Percentiles rank a stretch among this genome's conserved stretches.
These are phyloP conservation scores for Aureobasidium pullulans DNA, from an alignment of 2,329 filamentous ascomycete species.

Conservation along the genomic window DNA sequence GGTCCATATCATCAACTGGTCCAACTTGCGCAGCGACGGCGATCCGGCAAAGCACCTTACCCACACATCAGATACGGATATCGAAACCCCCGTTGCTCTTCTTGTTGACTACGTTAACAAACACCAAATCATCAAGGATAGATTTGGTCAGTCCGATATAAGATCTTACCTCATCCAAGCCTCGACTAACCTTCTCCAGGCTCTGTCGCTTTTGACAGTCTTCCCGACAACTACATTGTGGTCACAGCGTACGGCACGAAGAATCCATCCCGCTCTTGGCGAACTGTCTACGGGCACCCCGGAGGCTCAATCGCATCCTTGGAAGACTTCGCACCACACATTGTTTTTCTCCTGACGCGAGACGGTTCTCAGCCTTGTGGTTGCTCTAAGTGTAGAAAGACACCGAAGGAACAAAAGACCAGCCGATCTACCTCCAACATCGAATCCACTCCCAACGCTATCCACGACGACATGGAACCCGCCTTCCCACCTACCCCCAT, in stretches of 20 bases:
- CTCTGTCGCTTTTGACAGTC: constrained; percentile 34
- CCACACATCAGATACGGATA: not conserved
- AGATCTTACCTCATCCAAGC: not conserved
- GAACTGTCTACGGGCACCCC: constrained; percentile 49
- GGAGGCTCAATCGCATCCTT: constrained; percentile 17
- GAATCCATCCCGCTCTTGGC: constrained; percentile 38
- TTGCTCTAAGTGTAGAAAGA: not conserved
- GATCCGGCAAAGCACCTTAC: not conserved
- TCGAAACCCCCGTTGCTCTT: not conserved
- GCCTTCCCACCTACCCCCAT: not conserved
- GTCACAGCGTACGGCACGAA: constrained; percentile 42
- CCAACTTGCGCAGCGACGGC: not conserved
- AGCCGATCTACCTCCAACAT: not conserved
- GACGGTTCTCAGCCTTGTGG: no score
- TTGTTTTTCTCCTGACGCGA: not conserved
- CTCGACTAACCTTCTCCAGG: not conserved
- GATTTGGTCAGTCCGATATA: not conserved
- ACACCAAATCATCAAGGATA: not conserved
- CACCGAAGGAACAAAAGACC: no score
- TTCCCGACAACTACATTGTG: constrained; percentile 49
- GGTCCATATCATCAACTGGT: not conserved
- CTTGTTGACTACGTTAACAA: not conserved
- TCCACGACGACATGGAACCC: no score
- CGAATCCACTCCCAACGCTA: not conserved
- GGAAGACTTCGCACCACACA: not conserved